These are phyloP conservation scores for Rhododendron ovatum DNA, from an alignment of 148 eudicot genomes.

Conservation along the genomic window DNA sequence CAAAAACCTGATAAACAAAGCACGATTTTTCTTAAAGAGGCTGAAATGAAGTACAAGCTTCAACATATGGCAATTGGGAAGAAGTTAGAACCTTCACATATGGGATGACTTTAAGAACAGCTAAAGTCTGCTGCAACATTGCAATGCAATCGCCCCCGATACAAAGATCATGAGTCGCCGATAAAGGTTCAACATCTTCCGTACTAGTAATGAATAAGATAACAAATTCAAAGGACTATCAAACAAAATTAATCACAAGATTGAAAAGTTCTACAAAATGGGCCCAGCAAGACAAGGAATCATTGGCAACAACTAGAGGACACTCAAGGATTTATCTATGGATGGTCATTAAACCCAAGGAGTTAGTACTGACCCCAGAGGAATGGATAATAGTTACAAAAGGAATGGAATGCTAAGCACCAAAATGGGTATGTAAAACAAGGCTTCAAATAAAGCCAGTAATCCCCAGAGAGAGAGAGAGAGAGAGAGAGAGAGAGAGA, in stretches of 20 bases:
- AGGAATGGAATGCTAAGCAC: neutral
- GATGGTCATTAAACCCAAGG: neutral
- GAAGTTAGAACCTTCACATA: constrained; percentile 66
- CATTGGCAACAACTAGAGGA: neutral
- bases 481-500: neutral
- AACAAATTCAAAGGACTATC: neutral
- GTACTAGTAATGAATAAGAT: constrained; percentile 39
- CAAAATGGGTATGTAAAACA: neutral
- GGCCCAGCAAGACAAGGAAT: neutral
- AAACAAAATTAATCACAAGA: neutral
- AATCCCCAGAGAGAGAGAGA: neutral
- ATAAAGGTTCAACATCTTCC: constrained; percentile 64
- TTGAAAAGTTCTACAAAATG: neutral
- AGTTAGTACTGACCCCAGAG: neutral
- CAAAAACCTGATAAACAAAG: constrained; percentile 64
- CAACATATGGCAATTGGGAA: neutral
- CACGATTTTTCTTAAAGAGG: neutral
- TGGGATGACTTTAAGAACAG: constrained; percentile 76
- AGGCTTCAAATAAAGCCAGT: neutral
- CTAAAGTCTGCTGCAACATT: constrained; percentile 80
- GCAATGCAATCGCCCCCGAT: constrained; percentile 86
- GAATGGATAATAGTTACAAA: neutral
- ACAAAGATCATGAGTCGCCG: constrained; percentile 80
- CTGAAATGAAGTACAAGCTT: neutral
- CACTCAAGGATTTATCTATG: neutral